phyloP scores from a whole-genome alignment of 2,329 filamentous ascomycete genomes.

The Cladosporium sp. region DNA sequence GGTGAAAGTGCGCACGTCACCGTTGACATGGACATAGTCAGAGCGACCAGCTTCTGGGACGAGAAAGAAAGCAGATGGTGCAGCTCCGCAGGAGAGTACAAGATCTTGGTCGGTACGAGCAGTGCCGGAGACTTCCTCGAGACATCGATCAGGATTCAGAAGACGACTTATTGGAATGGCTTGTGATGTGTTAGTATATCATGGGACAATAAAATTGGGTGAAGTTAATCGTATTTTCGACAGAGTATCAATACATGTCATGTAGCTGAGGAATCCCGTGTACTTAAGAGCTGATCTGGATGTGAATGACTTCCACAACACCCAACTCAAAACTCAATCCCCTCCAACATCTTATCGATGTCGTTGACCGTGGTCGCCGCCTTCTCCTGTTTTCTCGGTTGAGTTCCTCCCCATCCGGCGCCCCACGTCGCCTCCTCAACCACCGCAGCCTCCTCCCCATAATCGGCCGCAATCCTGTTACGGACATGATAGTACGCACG shows the following conservation, averaged over 20 bases:
- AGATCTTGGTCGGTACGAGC: slow-evolving; percentile 55
- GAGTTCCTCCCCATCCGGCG: neutral
- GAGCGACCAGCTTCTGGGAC: slow-evolving; percentile 70
- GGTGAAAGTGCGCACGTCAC: slow-evolving; percentile 61
- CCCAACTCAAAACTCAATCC: neutral
- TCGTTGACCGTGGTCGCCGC: neutral
- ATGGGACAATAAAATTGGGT: neutral
- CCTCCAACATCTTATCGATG: neutral
- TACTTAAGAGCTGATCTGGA: neutral
- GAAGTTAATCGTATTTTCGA: neutral
- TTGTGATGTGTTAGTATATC: neutral
- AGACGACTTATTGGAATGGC: slow-evolving; percentile 20
- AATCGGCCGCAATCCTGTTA: neutral
- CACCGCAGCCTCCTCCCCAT: neutral
- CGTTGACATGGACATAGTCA: slow-evolving; percentile 57
- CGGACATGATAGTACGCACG: slow-evolving; percentile 16
- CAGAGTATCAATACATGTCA: neutral
- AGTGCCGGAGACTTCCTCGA: slow-evolving; percentile 20
- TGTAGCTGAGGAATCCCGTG: neutral
- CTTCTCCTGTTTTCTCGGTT: neutral
- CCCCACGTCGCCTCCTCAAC: slow-evolving; percentile 7
- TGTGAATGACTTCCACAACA: neutral
- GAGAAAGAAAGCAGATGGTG: slow-evolving; percentile 68
- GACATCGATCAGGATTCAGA: slow-evolving; percentile 9
- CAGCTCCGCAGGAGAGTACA: slow-evolving; percentile 66